Evolutionary conservation across 2,329 filamentous ascomycete species (phyloP).

Genomic region (Talaromyces sp.): DNA sequence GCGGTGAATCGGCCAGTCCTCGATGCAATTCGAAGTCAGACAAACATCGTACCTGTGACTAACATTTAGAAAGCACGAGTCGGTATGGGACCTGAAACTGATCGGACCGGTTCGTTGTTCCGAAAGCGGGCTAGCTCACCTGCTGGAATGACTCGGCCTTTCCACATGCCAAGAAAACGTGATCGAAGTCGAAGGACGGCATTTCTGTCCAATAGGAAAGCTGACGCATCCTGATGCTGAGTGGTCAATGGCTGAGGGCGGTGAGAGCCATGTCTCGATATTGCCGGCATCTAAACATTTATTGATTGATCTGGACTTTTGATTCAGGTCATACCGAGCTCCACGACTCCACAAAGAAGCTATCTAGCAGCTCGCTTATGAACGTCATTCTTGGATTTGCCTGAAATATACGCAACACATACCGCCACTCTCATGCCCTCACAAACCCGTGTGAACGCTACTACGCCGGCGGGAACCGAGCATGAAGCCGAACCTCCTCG

Average conservation of each 20-base stretch:
- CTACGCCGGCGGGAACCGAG: constrained; percentile 28
- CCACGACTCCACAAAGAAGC: neutral
- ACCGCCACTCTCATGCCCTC: constrained; percentile 25
- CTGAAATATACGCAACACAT: constrained; percentile 23
- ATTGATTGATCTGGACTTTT: neutral
- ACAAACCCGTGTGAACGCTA: constrained; percentile 27
- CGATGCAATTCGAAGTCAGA: neutral
- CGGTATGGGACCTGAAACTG: neutral
- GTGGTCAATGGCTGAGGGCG: constrained; percentile 9
- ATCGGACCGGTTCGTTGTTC: constrained; percentile 2
- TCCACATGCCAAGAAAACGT: constrained; percentile 11
- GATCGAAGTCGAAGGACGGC: neutral
- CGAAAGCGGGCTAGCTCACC: neutral
- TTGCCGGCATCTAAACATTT: constrained; percentile 5
- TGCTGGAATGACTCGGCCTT: neutral
- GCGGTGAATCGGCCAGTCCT: neutral
- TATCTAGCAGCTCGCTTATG: neutral
- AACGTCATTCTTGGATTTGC: neutral
- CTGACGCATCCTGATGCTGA: neutral
- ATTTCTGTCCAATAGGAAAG: constrained; percentile 14
- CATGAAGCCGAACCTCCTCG: constrained; percentile 12
- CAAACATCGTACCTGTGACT: neutral
- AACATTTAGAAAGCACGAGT: neutral
- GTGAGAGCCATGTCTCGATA: constrained; percentile 11
- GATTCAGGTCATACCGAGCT: neutral